Percentiles rank a stretch among this genome's conserved stretches.
These are phyloP conservation scores for Starmerella bombi DNA, from an alignment of 805 yeast genomes.

Conservation along the genomic window DNA sequence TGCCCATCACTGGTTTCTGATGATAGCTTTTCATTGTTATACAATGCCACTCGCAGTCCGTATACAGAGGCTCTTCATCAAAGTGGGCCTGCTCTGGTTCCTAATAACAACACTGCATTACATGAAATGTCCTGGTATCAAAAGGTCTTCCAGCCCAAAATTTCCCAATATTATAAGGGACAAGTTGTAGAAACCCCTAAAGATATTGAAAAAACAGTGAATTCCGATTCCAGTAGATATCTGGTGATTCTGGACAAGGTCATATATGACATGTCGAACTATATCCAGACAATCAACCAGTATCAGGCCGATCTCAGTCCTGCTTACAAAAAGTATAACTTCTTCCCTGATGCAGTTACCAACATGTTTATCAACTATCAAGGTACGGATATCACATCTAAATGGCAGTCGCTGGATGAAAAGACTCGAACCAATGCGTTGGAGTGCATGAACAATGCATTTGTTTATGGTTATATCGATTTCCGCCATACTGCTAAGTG, in stretches of 20 bases:
- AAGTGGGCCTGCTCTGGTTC: constrained; percentile 25
- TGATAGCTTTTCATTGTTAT: constrained; percentile 21
- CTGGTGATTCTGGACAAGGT: constrained; percentile 26
- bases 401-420: constrained; percentile 23
- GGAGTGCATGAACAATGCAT: constrained; percentile 29
- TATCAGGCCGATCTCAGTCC: constrained; percentile 21
- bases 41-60: constrained; percentile 25
- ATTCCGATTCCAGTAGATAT: constrained; percentile 21
- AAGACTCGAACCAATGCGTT: constrained; percentile 21
- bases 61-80: constrained; percentile 26
- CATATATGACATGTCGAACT: constrained; percentile 30
- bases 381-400: constrained; percentile 29
- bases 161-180: constrained; percentile 29
- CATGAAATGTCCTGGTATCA: constrained; percentile 29
- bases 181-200: constrained; percentile 26
- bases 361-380: constrained; percentile 25
- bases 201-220: constrained; percentile 20
- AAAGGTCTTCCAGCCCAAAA: constrained; percentile 27
- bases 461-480: constrained; percentile 28
- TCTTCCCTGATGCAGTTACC: constrained; percentile 27
- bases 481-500: constrained; percentile 31
- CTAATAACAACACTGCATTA: constrained; percentile 25
- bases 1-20: constrained; percentile 31
- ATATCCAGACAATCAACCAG: constrained; percentile 25
- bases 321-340: constrained; percentile 25